Evolutionary conservation across 73 alveolate species (phyloP).

Genomic region (Blepharisma japonicum): DNA sequence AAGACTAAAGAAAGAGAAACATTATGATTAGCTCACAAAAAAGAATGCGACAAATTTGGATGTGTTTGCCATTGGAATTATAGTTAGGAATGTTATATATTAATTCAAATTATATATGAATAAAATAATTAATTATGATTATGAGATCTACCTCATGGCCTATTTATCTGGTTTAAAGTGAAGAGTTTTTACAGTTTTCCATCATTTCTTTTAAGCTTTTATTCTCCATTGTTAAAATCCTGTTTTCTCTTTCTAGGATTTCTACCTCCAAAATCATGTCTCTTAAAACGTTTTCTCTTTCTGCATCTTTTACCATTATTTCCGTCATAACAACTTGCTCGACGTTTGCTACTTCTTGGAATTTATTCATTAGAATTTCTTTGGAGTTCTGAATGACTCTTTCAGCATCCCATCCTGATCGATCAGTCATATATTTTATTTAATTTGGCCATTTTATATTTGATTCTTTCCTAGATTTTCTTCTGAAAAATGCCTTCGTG

Average conservation of each 20-base stretch:
- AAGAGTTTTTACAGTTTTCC: not conserved
- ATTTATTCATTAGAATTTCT: constrained; percentile 3
- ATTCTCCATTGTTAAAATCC: constrained; percentile 6
- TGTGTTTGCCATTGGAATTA: constrained; percentile 8
- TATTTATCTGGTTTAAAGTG: too few relatives aligned
- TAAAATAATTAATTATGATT: too few relatives aligned
- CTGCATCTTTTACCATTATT: constrained; percentile 2
- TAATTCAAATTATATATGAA: too few relatives aligned
- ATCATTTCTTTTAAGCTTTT: constrained; percentile 27
- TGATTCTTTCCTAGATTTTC: too few relatives aligned
- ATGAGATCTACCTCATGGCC: too few relatives aligned
- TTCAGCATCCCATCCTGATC: too few relatives aligned
- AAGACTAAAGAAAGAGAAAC: not conserved
- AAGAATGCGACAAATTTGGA: constrained; percentile 25
- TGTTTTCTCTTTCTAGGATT: constrained; percentile 8
- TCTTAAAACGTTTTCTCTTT: constrained; percentile 13
- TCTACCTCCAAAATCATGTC: not conserved
- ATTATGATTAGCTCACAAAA: not conserved
- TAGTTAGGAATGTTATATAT: too few relatives aligned
- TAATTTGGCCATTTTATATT: too few relatives aligned
- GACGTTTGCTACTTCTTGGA: not conserved
- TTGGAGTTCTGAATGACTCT: not conserved
- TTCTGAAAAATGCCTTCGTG: too few relatives aligned
- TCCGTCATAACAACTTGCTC: constrained; percentile 2
- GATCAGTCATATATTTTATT: too few relatives aligned